These are phyloP conservation scores for Abrus precatorius DNA, from an alignment of 306 rosid species.

Conservation along the genomic window DNA sequence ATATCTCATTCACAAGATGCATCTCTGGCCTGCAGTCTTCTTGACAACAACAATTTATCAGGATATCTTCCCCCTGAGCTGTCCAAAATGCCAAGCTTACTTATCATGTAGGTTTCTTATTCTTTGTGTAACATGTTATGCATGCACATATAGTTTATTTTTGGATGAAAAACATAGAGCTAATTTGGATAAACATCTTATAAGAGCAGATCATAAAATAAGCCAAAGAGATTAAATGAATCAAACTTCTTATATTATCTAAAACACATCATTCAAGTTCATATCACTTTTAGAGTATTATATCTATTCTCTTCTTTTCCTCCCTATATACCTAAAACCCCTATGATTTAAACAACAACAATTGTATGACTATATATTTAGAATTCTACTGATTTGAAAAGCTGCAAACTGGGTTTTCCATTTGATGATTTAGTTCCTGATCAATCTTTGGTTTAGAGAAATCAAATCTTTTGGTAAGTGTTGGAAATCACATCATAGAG, in stretches of 20 bases:
- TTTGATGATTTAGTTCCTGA: conserved; percentile 26
- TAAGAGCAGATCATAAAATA: not conserved
- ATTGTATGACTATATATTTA: too few relatives aligned
- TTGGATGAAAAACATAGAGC: not conserved
- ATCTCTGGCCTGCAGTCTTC: conserved; percentile 76
- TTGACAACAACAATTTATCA: conserved; percentile 89
- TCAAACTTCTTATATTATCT: not conserved
- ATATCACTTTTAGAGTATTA: not conserved
- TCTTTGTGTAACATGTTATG: conserved; percentile 8
- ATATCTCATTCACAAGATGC: conserved; percentile 43
- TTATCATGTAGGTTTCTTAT: conserved; percentile 60
- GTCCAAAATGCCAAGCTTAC: conserved; percentile 59
- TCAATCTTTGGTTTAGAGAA: conserved; percentile 17
- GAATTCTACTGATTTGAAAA: not conserved
- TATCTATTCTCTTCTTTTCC: too few relatives aligned
- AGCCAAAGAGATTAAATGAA: not conserved
- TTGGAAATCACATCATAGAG: conserved; percentile 14
- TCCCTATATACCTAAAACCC: too few relatives aligned
- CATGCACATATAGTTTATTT: not conserved
- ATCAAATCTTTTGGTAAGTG: not conserved
- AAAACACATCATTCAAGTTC: not conserved
- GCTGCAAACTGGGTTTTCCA: conserved; percentile 12
- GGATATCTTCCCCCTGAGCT: conserved; percentile 82
- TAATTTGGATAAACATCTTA: not conserved
- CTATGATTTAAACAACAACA: too few relatives aligned